These are phyloP conservation scores for Fusarium torulosum DNA, from an alignment of 2,329 filamentous ascomycete species.

Conservation along the genomic window DNA sequence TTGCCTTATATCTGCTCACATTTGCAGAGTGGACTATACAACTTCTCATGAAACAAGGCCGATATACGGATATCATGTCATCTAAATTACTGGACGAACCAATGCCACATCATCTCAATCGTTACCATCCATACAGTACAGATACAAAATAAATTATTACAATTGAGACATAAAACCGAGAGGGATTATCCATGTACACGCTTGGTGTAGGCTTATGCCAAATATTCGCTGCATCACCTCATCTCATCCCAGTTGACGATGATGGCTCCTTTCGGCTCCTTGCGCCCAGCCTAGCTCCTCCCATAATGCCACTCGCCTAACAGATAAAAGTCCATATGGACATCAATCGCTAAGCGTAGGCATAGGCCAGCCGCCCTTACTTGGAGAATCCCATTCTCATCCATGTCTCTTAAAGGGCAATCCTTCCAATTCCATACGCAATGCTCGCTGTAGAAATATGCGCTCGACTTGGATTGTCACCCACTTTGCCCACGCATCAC, in stretches of 20 bases:
- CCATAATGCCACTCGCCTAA: conserved; percentile 28
- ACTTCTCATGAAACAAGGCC: too few relatives aligned
- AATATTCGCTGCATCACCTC: conserved; percentile 21
- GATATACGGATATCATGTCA: background rate
- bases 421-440: conserved; percentile 29
- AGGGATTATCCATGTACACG: conserved; percentile 44
- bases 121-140: conserved; percentile 15
- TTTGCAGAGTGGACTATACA: background rate
- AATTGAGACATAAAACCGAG: conserved; percentile 45
- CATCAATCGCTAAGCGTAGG: conserved; percentile 31
- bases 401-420: conserved; percentile 25
- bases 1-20: background rate
- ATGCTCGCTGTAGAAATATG: conserved; percentile 38
- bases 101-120: conserved; percentile 1
- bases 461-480: conserved; percentile 33
- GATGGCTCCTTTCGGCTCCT: conserved; percentile 17
- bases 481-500: conserved; percentile 28
- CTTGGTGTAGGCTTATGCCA: conserved; percentile 33
- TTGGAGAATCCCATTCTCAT: conserved; percentile 20
- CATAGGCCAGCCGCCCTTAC: conserved; percentile 27
- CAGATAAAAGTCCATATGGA: conserved; percentile 9
- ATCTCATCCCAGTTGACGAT: conserved; percentile 8
- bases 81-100: background rate
- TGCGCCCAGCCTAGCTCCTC: conserved; percentile 11
- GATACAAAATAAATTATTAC: conserved; percentile 48